These are phyloP conservation scores for Remersonia thermophila DNA, from an alignment of 2,329 filamentous ascomycete genomes.

Conservation along the genomic window DNA sequence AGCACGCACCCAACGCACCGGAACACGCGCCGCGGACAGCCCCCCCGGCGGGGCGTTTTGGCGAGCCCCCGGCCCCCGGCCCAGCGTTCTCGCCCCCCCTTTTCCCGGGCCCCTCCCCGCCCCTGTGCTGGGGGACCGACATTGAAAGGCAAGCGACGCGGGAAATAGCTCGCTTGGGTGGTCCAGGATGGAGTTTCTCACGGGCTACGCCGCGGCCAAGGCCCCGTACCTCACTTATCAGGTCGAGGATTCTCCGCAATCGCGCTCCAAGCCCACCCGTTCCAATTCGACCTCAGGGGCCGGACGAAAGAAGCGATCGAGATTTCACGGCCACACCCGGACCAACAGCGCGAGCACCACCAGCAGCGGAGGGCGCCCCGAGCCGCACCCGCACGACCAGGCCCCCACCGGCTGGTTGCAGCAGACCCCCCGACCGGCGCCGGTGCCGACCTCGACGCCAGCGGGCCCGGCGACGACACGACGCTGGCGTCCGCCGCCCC, in stretches of 20 bases:
- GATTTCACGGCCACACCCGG: slow-evolving; percentile 20
- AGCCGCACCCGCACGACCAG: slow-evolving; percentile 6
- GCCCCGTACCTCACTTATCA: slow-evolving; percentile 18
- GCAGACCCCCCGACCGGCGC: slow-evolving; percentile 1
- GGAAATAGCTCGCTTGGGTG: slow-evolving; percentile 5
- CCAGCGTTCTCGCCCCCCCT: too few relatives aligned
- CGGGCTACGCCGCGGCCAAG: slow-evolving; percentile 19
- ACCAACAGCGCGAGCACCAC: slow-evolving; percentile 23
- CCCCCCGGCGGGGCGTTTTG: slow-evolving; percentile 4
- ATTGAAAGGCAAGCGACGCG: neutral
- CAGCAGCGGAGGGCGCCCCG: slow-evolving; percentile 13
- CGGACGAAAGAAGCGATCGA: slow-evolving; percentile 14
- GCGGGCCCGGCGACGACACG: slow-evolving; percentile 7
- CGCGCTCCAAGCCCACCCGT: slow-evolving; percentile 14
- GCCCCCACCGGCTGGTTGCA: slow-evolving; percentile 8
- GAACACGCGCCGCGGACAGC: slow-evolving; percentile 7
- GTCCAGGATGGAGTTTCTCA: slow-evolving; percentile 18
- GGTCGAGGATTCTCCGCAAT: slow-evolving; percentile 15
- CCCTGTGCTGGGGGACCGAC: neutral
- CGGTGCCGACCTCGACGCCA: slow-evolving; percentile 6
- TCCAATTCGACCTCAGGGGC: slow-evolving; percentile 19
- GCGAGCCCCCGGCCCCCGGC: slow-evolving; percentile 6
- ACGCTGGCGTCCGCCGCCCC: neutral
- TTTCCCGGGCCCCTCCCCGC: too few relatives aligned
- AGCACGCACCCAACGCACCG: slow-evolving; percentile 6